Conservation (phyloP, 768 basidiomycete species). For the Cystobasidium ongulense region DNA sequence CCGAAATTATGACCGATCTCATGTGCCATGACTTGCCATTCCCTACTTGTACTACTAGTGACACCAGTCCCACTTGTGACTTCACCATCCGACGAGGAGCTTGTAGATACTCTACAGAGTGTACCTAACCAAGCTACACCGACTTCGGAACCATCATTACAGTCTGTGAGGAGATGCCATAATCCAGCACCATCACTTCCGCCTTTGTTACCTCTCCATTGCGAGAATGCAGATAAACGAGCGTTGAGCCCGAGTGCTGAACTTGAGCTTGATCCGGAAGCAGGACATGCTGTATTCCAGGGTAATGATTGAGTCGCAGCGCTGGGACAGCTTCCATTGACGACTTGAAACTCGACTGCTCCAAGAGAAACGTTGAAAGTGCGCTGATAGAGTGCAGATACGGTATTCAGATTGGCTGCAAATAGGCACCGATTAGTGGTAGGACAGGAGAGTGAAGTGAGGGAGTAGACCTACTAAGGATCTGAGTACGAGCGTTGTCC, state of each 20-base stretch:
- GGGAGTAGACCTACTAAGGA: slow-evolving; percentile 50
- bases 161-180: slow-evolving; percentile 82
- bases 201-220: slow-evolving; percentile 68
- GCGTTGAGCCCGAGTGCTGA: slow-evolving; percentile 54
- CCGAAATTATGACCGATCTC: slow-evolving; percentile 85
- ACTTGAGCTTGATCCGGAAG: slow-evolving; percentile 35
- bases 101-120: slow-evolving; percentile 48
- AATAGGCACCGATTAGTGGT: neutral
- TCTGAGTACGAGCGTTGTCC: slow-evolving; percentile 62
- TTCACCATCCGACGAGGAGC: neutral
- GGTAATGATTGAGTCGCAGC: slow-evolving; percentile 52
- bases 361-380: slow-evolving; percentile 81
- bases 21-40: slow-evolving; percentile 76
- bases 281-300: slow-evolving; percentile 68
- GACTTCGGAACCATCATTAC: slow-evolving; percentile 64
- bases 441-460: slow-evolving; percentile 56
- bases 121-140: slow-evolving; percentile 85
- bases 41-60: slow-evolving; percentile 64
- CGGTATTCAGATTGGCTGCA: slow-evolving; percentile 34
- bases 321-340: slow-evolving; percentile 59
- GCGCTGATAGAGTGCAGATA: slow-evolving; percentile 48
- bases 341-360: slow-evolving; percentile 69
- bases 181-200: slow-evolving; percentile 63
- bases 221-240: slow-evolving; percentile 67
- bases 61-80: slow-evolving; percentile 60